Percentiles rank a stretch among this genome's conserved stretches.
Evolutionary conservation across 257 asterid species (phyloP).

Genomic region (Mentha longifolia): DNA sequence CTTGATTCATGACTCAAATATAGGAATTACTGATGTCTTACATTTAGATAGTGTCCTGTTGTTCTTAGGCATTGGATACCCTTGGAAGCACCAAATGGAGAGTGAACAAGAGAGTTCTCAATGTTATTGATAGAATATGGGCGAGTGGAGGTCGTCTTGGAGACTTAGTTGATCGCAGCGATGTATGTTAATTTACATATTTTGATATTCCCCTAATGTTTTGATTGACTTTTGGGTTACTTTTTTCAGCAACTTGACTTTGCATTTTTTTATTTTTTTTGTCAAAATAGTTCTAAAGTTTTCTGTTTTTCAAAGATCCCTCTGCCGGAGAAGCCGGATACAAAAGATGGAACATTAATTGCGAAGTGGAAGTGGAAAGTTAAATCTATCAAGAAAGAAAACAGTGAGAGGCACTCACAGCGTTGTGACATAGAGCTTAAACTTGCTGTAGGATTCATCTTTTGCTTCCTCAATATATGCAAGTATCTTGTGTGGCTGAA

Average conservation of each 20-base stretch:
- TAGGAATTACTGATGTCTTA: conserved; percentile 15
- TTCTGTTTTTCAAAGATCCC: conserved; percentile 54
- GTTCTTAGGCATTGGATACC: conserved; percentile 83
- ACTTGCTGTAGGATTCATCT: conserved; percentile 73
- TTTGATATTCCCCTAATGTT: conserved; percentile 13
- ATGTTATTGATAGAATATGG: conserved; percentile 86
- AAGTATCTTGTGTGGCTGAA: conserved; percentile 11
- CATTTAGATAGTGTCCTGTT: conserved; percentile 23
- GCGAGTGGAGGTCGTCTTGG: conserved; percentile 89
- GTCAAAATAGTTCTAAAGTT: conserved; percentile 23
- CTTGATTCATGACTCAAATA: conserved; percentile 18
- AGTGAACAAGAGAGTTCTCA: conserved; percentile 81
- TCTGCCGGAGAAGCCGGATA: conserved; percentile 85
- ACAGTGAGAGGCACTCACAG: conserved; percentile 88
- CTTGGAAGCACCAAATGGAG: conserved; percentile 97
- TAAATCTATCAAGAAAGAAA: conserved; percentile 71
- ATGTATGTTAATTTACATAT: conserved; percentile 59
- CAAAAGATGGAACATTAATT: conserved; percentile 72
- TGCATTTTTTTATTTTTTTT: not conserved
- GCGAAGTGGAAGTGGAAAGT: conserved; percentile 92
- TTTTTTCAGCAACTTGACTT: conserved; percentile 12
- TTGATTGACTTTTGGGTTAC: conserved; percentile 16
- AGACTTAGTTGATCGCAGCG: conserved; percentile 79
- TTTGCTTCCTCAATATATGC: conserved; percentile 13
- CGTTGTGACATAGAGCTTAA: conserved; percentile 96